Percentiles rank a stretch among this genome's conserved stretches.
phyloP scores from a whole-genome alignment of 2,329 filamentous ascomycete genomes.

The Colletotrichum graminicola region DNA sequence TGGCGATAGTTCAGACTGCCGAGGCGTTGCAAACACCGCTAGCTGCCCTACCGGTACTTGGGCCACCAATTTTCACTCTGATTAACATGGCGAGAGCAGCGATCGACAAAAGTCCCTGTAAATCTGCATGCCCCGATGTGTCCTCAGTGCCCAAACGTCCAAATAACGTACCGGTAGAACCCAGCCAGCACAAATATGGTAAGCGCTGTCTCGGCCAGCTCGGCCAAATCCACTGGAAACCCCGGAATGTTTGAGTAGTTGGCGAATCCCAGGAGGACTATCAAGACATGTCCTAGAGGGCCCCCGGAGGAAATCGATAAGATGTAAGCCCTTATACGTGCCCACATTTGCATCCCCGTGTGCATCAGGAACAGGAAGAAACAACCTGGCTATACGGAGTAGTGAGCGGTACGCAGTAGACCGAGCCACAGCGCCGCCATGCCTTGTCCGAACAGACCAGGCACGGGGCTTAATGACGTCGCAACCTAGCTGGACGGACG shows the following conservation, averaged over 20 bases:
- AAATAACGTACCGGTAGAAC: slow-evolving; percentile 4
- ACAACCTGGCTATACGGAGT: not conserved
- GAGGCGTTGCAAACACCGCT: slow-evolving; percentile 17
- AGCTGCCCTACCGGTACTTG: slow-evolving; percentile 32
- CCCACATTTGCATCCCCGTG: slow-evolving; percentile 22
- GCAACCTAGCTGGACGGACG: slow-evolving; percentile 25
- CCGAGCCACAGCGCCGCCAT: slow-evolving; percentile 20
- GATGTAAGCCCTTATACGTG: slow-evolving; percentile 15
- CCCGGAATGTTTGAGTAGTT: not conserved
- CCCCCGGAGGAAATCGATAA: slow-evolving; percentile 12
- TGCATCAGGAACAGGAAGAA: slow-evolving; percentile 1
- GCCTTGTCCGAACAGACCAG: slow-evolving; percentile 30
- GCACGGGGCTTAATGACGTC: slow-evolving; percentile 8
- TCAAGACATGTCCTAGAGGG: slow-evolving; percentile 36
- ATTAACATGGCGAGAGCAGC: not conserved
- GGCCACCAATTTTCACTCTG: slow-evolving; percentile 4
- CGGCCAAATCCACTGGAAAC: slow-evolving; percentile 30
- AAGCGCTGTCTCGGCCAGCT: slow-evolving; percentile 38
- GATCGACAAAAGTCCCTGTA: slow-evolving; percentile 18
- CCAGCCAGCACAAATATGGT: slow-evolving; percentile 15
- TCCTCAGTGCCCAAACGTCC: not conserved
- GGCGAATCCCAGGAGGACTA: slow-evolving; percentile 19
- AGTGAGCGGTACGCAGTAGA: slow-evolving; percentile 10
- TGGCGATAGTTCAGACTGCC: slow-evolving; percentile 26
- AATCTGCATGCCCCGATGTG: not conserved